Percentiles rank a stretch among this genome's conserved stretches.
These are phyloP conservation scores for Trichophyton schoenleinii DNA, from an alignment of 2,329 filamentous ascomycete genomes.

Conservation along the genomic window DNA sequence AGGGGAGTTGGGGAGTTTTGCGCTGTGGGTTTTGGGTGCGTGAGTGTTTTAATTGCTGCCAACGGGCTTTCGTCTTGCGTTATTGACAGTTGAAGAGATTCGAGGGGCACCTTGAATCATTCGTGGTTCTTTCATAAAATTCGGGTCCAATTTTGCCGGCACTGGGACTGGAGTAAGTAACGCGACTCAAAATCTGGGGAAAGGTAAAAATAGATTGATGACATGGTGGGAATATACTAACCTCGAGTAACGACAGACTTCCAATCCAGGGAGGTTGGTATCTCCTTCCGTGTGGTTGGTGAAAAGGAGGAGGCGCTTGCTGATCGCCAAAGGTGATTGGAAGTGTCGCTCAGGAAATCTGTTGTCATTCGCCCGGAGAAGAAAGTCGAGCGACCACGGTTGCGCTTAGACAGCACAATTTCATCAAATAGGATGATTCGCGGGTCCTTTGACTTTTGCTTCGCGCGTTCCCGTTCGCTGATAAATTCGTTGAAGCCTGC, in stretches of 20 bases:
- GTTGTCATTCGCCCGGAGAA: slow-evolving; percentile 40
- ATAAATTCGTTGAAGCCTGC: slow-evolving; percentile 52
- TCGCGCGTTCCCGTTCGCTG: slow-evolving; percentile 47
- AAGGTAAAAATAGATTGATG: slow-evolving; percentile 15
- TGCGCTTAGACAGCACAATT: slow-evolving; percentile 52
- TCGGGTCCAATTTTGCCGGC: slow-evolving; percentile 71
- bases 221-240: slow-evolving; percentile 17
- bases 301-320: slow-evolving; percentile 46
- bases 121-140: slow-evolving; percentile 82
- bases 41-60: slow-evolving; percentile 29
- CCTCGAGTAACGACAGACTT: slow-evolving; percentile 39
- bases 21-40: neutral
- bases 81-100: slow-evolving; percentile 36
- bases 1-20: neutral
- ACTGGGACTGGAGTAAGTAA: slow-evolving; percentile 42
- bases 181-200: slow-evolving; percentile 20
- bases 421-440: slow-evolving; percentile 51
- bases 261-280: slow-evolving; percentile 38
- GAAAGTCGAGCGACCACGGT: slow-evolving; percentile 46
- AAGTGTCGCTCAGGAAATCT: slow-evolving; percentile 50
- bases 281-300: slow-evolving; percentile 37
- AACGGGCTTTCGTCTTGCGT: slow-evolving; percentile 31
- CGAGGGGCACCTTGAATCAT: slow-evolving; percentile 77
- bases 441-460: slow-evolving; percentile 40
- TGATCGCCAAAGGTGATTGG: slow-evolving; percentile 52